Evolutionary conservation across 306 rosid species (phyloP), one percentile per base, ranked within the genome.

Genomic region (Vigna reflexopilosa): DNA sequence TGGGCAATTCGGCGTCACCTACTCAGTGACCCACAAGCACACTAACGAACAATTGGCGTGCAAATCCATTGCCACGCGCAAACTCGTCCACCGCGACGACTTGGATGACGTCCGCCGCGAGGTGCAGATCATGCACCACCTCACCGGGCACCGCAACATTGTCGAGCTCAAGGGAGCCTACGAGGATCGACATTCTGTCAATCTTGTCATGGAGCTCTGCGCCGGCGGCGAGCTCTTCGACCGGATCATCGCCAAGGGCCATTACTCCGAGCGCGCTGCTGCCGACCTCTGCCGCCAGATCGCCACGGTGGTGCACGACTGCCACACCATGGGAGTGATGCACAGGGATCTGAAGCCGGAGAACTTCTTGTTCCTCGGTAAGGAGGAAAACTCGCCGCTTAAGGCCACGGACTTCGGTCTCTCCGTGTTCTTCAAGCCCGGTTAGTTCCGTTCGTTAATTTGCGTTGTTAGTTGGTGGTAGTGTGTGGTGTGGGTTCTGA

Each of bases 361-460:
- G 90, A 94, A 94, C 64, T 94, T 94, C 88, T 86, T 94, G 90
- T 75, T 94, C 63, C 85, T 88, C 40, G 87, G 92, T 45, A 30
- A 61, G 67, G 67, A 61, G 20, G 67, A 61, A 40, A 61, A 61
- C 67, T 30, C 67, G 67, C 67, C 44, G 42, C 67, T 61, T 30
- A 61, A 61, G 67, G 67, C 67, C 67, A 61, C 67, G 11, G 67
- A 61, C n/a, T 61, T 61, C 20, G 67, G 67, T 61, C 67, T 61
- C 67, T 61, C 67, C 67, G 20, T 30, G 11, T 61, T 61, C 44
- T 61, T 61, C 67, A 61, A 61, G 67, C 67, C 67, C 0, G 44
- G 67, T 58, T 58, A 24, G 65, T 58, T 58, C 9, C 40, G 9
- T 57, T 24, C n/a, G 34, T 57, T 56, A 22, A 22, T 56, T 56